Evolutionary conservation across 73 alveolate species (phyloP), one percentile per base, ranked within the genome.

Genomic region (Effrenium voratum): DNA sequence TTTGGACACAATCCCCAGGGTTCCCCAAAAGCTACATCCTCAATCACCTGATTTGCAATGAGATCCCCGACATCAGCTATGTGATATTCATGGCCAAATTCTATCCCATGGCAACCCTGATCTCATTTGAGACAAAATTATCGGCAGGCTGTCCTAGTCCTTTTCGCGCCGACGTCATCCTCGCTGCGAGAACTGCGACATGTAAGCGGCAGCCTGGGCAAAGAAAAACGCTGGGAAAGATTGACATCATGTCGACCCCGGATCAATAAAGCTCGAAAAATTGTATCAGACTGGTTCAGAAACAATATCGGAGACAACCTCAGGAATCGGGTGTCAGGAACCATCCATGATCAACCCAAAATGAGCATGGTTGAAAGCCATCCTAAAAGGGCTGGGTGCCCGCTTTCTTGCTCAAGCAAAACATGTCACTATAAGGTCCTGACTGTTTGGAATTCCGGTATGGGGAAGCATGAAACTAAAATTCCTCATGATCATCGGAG

Each of bases 191-290:
- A 82, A 82, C 34, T 82, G 92, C 5, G 92, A 82, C 92, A 82
- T 82, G 92, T 82, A 82, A 4, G 92, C 92, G 38, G 92, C 92
- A 34, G 92, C 92, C 92, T 82, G 8, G 49, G 92, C 19, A n/a
- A 8, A 46, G 45, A n/a, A 3, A 0, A 15, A 34, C n/a, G 10
- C 32, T 72, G 83, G 38, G 10, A 24, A 72, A 49, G 10, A 72
- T 34, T 30, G 83, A 16, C n/a, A 38, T 34, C 32, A 34, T 72
- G 38, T 72, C 15, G 15, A 22, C 4, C 30, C 30, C 15, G 15
- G 15, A 6, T 60, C 34, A 60, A 32, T 4, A 22, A 13, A 13
- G 30, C 30, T 6, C 4, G 4, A 6, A 12, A 22, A 22, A 13
- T 22, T 12, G 4, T 12, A 22, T 60, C 40, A 22, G 19, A 13